A percentile compares a stretch with the other conserved stretches of the same genome.
phyloP scores from a whole-genome alignment of 768 basidiomycete species.

The Pulveroboletus ravenelii region DNA sequence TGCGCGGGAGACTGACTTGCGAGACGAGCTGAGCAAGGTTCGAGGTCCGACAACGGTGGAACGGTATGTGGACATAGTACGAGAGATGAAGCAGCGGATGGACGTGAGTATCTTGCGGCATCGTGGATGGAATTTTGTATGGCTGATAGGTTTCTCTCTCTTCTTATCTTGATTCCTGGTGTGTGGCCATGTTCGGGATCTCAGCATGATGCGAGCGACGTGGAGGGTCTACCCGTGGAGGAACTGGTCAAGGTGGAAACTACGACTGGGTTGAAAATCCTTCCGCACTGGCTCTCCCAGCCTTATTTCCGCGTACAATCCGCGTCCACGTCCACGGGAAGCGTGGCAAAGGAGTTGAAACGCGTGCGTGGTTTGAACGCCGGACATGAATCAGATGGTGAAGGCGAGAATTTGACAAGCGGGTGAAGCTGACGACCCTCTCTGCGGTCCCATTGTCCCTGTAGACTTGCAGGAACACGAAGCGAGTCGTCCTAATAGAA shows the following conservation, averaged over 20 bases:
- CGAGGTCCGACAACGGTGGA: constrained; percentile 23
- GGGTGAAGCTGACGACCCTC: constrained; percentile 3
- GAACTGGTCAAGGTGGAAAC: constrained; percentile 41
- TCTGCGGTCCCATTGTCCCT: not conserved
- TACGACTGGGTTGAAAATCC: constrained; percentile 43
- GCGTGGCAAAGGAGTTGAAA: constrained; percentile 2
- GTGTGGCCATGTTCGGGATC: not conserved
- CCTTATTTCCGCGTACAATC: constrained; percentile 47
- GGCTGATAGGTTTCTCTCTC: not conserved
- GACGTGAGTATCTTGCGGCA: constrained; percentile 36
- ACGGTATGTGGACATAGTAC: constrained; percentile 48
- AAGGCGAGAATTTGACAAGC: constrained; percentile 7
- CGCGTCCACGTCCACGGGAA: not conserved
- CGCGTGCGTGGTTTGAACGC: not conserved
- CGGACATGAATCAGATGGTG: not conserved
- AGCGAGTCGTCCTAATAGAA: not conserved
- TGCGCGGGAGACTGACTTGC: constrained; percentile 57
- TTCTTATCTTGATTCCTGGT: not conserved
- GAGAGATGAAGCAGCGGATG: constrained; percentile 58
- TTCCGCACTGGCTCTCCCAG: constrained; percentile 71
- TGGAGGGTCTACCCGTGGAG: constrained; percentile 25
- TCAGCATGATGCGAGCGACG: constrained; percentile 46
- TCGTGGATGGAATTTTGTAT: not conserved
- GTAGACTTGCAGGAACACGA: not conserved
- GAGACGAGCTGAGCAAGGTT: constrained; percentile 63